Percentiles rank a stretch among this genome's conserved stretches.
Evolutionary conservation across 2,329 filamentous ascomycete genomes (phyloP).

Genomic region (Ophiostoma piceae): DNA sequence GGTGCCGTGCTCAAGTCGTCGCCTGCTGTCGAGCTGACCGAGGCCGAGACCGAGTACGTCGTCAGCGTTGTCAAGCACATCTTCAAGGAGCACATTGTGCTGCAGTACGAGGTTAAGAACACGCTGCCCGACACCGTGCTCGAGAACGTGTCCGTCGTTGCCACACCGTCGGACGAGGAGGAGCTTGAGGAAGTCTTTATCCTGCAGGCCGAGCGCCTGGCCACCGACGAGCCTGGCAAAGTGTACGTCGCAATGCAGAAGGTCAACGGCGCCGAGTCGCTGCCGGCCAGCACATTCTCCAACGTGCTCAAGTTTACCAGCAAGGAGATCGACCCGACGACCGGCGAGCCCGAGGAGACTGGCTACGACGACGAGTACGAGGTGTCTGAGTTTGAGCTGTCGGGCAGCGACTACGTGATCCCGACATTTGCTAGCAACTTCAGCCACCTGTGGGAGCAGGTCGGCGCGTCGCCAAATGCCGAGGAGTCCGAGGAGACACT

Average conservation of each 20-base stretch:
- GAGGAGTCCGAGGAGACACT: slow-evolving; percentile 89
- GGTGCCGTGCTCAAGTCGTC: slow-evolving; percentile 91
- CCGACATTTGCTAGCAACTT: slow-evolving; percentile 94
- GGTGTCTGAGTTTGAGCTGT: slow-evolving; percentile 85
- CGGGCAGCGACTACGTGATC: slow-evolving; percentile 87
- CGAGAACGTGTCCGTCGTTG: slow-evolving; percentile 80
- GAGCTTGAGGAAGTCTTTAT: slow-evolving; percentile 89
- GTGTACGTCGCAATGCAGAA: slow-evolving; percentile 95
- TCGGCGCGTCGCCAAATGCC: slow-evolving; percentile 74
- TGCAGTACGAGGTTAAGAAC: slow-evolving; percentile 98
- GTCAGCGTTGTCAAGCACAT: slow-evolving; percentile 92
- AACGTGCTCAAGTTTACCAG: slow-evolving; percentile 95
- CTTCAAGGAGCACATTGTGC: slow-evolving; percentile 92
- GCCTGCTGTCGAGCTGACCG: slow-evolving; percentile 77
- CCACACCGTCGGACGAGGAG: slow-evolving; percentile 74
- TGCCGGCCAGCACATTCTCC: slow-evolving; percentile 76
- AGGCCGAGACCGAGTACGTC: slow-evolving; percentile 96
- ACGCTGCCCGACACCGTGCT: slow-evolving; percentile 86
- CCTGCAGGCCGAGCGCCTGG: slow-evolving; percentile 76
- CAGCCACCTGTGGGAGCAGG: slow-evolving; percentile 90
- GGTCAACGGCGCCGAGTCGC: slow-evolving; percentile 65
- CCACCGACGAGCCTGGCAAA: slow-evolving; percentile 80
- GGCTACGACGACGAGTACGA: slow-evolving; percentile 98
- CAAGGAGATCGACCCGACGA: slow-evolving; percentile 95
- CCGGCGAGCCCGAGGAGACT: slow-evolving; percentile 81